Evolutionary conservation across 495 filamentous ascomycete genomes (phyloP), one percentile per base, ranked within the genome.

Genomic region (Coniosporium apollinis): DNA sequence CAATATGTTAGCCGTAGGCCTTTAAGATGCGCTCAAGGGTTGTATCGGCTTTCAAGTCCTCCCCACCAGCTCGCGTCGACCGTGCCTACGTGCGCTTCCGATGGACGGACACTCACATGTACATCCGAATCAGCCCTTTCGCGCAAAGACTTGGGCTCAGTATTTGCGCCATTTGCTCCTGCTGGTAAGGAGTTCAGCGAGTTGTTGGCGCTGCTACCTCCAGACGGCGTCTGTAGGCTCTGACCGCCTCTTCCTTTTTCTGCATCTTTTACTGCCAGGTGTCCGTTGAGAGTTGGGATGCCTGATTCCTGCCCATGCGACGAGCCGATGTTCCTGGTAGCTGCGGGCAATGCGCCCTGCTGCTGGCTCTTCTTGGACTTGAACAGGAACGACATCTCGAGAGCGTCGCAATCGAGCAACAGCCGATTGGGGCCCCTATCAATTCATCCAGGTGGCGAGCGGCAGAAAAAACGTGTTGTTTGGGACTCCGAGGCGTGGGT

Each of bases 371-470:
- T 76, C 34, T 69, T 72, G 55, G 46, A 53, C 13, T 75, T 75
- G 62, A 79, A 79, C 41, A 81, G 65, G 55, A 79, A 81, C 38
- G 73, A 72, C 76, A 81, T 81, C 51, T 51, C 58, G 58, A 33
- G 28, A 24, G 41, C 40, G 41, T 41, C 47, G 25, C 15, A 15
- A 26, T 30, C 15, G 36, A 37, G 25, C 19, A 14, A 17, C 28
- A 38, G 18, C 13, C 24, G 6, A 5, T 9, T 13, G 7, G 17
- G 20, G 13, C 29, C n/a, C 20, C n/a, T 13, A 33, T 34, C n/a
- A 4, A 24, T 9, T 7, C n/a, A 38, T 15, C 19, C n/a, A 34
- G 15, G 32, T 22, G 16, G 25, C 25, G 17, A 22, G 25, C 25
- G 10, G n/a, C 5, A 34, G 7, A 22, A 10, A 10, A 21, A 22